Base-by-base conservation (phyloP, 2,329 filamentous ascomycete genomes). In the Endothia cerciana region DNA sequence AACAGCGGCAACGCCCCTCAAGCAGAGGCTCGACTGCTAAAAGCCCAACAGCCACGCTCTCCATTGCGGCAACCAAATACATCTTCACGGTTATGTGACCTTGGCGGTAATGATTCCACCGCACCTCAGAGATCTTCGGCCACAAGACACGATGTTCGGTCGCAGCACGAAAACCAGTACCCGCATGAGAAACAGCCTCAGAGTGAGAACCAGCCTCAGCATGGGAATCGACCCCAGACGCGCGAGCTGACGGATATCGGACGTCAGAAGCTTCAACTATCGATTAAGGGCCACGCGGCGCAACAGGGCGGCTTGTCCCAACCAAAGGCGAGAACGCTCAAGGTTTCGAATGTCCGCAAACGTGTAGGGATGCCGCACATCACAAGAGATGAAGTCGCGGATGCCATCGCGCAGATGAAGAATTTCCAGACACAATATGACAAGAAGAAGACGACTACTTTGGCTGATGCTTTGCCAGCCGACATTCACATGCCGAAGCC, bases 401-500 rank as follows among this genome's bases (percentile, higher is more conserved):
- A 60, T 11, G 30, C 60, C n/a, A 28, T 5, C 7, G n/a, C 38
- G 2, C 53, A 38, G 0, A 59, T 66, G 43, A 36, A 28, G 2
- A 30, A 45, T 6, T 36, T 58, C 3, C 45, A 57, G 15, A 45
- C 38, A 19, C 38, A 66, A 15, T 17, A 49, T 19, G 60, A 56
- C 4, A 40, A 55, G 30, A 43, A 60, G 45, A 61, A 41, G 5
- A 63, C 25, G 41, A 30, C 47, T 2, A 40, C 17, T 15, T 2
- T 63, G 3, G 5, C 25, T 53, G 55, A 66, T 15, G 58, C 45
- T 13, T 19, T 66, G 11, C 60, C 64, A 15, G n/a, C 30, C 4
- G 45, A 66, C 5, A 33, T 66, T 2, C 17, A 28, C 28, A 59
- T 28, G 30, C 25, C 64, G 63, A 45, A 13, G 3, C 47, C 55